phyloP scores from a whole-genome alignment of 2,329 filamentous ascomycete species.

The Aspergillus persii region DNA sequence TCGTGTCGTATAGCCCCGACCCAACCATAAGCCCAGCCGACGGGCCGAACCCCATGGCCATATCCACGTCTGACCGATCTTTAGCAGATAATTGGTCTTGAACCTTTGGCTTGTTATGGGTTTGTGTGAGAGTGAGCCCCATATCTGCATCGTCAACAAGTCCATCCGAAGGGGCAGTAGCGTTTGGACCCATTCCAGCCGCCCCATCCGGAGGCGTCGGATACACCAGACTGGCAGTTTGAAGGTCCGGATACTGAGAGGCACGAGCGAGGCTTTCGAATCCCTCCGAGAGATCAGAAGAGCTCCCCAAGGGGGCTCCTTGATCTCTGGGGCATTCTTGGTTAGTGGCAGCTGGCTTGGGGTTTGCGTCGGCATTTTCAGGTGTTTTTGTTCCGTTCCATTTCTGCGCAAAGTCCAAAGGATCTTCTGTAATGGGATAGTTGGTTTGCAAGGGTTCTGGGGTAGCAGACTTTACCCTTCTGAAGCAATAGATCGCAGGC shows the following conservation, averaged over 20 bases:
- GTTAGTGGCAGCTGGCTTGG: conserved; percentile 12
- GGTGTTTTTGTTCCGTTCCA: conserved; percentile 36
- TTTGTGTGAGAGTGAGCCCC: conserved; percentile 16
- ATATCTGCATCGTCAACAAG: conserved; percentile 31
- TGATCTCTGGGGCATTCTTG: conserved; percentile 26
- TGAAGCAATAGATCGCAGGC: conserved; percentile 46
- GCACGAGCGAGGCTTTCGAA: conserved; percentile 40
- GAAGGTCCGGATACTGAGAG: conserved; percentile 41
- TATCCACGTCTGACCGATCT: conserved; percentile 16
- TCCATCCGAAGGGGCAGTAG: conserved; percentile 28
- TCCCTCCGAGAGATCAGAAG: conserved; percentile 26
- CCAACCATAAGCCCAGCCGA: conserved; percentile 32
- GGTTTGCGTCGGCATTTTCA: conserved; percentile 18
- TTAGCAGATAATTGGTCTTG: conserved; percentile 10
- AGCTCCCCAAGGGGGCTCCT: conserved; percentile 21
- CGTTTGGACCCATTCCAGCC: conserved; percentile 30
- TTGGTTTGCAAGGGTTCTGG: conserved; percentile 16
- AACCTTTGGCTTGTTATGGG: conserved; percentile 14
- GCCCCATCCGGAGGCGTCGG: conserved; percentile 55
- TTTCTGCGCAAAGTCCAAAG: conserved; percentile 43
- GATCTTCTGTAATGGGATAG: conserved; percentile 26
- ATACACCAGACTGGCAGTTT: conserved; percentile 47
- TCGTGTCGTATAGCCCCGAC: conserved; percentile 42
- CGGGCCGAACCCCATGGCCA: conserved; percentile 24
- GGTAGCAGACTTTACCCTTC: conserved; percentile 25